phyloP scores from a whole-genome alignment of 78 protist genomes.

The Isochrysis galbana region DNA sequence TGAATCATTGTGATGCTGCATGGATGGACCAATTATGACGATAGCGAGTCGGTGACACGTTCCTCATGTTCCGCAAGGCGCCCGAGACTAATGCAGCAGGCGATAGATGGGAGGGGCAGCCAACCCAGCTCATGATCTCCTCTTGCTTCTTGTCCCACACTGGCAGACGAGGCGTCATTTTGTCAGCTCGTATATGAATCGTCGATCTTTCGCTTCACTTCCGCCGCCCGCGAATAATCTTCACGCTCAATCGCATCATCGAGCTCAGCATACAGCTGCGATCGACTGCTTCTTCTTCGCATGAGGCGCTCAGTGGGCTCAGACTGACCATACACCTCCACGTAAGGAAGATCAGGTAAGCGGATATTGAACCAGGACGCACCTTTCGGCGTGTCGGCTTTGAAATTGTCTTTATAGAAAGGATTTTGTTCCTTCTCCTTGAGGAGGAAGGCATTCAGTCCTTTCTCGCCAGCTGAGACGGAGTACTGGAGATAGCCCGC shows the following conservation, averaged over 20 bases:
- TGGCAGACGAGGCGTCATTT: too few species aligned
- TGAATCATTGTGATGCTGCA: too few species aligned
- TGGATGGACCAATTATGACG: too few species aligned
- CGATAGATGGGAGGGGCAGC: too few species aligned
- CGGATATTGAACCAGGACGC: not conserved
- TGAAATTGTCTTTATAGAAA: not conserved
- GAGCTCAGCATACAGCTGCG: not conserved
- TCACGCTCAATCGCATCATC: not conserved
- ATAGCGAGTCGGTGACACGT: too few species aligned
- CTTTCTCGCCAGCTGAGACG: not conserved
- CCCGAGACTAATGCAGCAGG: too few species aligned
- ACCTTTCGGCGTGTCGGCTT: not conserved
- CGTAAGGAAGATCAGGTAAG: not conserved
- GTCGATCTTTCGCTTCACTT: not conserved
- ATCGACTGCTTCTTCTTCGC: too few species aligned
- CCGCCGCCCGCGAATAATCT: not conserved
- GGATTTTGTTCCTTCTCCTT: not conserved
- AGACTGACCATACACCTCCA: not conserved
- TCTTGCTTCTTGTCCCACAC: too few species aligned
- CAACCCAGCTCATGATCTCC: too few species aligned
- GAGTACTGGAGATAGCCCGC: not conserved
- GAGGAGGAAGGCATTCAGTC: not conserved
- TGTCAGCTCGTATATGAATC: too few species aligned
- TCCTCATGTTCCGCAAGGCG: too few species aligned
- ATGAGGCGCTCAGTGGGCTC: too few species aligned